Conservation (phyloP, 2,329 filamentous ascomycete species). For the Apiospora rasikravindrae region DNA sequence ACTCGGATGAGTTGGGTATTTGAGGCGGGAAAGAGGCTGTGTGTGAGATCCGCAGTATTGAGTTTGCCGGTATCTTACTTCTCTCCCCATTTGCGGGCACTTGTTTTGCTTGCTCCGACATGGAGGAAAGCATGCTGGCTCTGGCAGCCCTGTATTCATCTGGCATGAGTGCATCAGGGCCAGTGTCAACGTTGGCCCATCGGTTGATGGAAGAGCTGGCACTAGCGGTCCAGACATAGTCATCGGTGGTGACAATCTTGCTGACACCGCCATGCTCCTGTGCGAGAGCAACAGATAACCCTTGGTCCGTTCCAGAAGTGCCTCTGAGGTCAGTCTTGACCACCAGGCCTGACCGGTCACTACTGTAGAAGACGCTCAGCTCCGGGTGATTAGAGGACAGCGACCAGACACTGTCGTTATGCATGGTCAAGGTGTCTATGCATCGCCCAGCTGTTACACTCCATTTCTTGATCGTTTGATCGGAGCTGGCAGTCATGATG, state of each 20-base stretch:
- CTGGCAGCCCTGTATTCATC: constrained; percentile 56
- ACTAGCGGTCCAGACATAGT: constrained; percentile 89
- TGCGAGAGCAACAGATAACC: constrained; percentile 85
- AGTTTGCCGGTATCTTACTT: constrained; percentile 75
- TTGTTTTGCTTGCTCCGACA: constrained; percentile 42
- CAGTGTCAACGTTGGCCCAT: constrained; percentile 86
- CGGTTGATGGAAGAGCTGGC: constrained; percentile 90
- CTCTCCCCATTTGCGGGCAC: constrained; percentile 40
- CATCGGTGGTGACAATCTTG: constrained; percentile 70
- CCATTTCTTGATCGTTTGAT: constrained; percentile 98
- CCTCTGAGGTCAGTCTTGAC: constrained; percentile 91
- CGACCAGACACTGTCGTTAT: constrained; percentile 97
- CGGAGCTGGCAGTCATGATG: constrained; percentile 91
- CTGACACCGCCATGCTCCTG: constrained; percentile 87
- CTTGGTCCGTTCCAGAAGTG: constrained; percentile 78
- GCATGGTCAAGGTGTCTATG: constrained; percentile 98
- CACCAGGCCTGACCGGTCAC: constrained; percentile 89
- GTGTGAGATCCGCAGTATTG: constrained; percentile 82
- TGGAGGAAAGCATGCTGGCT: constrained; percentile 45
- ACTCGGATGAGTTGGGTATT: constrained; percentile 59
- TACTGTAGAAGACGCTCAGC: constrained; percentile 91
- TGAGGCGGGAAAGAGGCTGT: constrained; percentile 75
- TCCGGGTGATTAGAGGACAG: constrained; percentile 87
- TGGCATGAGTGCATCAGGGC: constrained; percentile 70
- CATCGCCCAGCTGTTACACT: constrained; percentile 93